A percentile compares a stretch with the other conserved stretches of the same genome.
These are phyloP conservation scores for Peronospora destructor DNA, from an alignment of 352 stramenopile genomes.

Conservation along the genomic window DNA sequence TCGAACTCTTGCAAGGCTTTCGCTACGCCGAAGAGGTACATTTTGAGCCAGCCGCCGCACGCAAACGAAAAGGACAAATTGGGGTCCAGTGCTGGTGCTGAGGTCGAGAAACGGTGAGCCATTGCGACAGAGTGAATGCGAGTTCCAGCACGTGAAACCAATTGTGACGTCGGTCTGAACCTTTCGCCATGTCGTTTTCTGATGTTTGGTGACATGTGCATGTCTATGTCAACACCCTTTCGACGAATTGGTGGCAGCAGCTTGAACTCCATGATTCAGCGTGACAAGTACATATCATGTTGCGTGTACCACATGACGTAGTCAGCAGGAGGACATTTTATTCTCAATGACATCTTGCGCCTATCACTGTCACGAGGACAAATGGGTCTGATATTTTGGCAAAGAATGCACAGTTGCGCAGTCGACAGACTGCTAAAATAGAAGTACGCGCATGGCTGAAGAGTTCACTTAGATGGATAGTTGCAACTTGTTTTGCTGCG, in stretches of 20 bases:
- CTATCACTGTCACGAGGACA: background rate
- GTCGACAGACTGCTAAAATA: background rate
- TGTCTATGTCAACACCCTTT: slow-evolving; percentile 3
- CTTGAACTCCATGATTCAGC: too few species aligned
- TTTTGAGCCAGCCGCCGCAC: slow-evolving; percentile 83
- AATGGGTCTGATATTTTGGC: background rate
- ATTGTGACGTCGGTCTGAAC: slow-evolving; percentile 4
- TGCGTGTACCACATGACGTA: too few species aligned
- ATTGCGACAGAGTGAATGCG: too few species aligned
- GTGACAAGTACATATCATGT: too few species aligned
- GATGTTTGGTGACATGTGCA: slow-evolving; percentile 3
- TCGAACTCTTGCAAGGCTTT: slow-evolving; percentile 80
- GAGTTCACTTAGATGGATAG: background rate
- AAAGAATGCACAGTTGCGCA: slow-evolving; percentile 8
- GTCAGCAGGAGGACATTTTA: too few species aligned
- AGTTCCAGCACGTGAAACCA: slow-evolving; percentile 6
- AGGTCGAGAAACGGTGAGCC: background rate
- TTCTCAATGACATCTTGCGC: too few species aligned
- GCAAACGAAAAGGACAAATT: slow-evolving; percentile 76
- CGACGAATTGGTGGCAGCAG: slow-evolving; percentile 9
- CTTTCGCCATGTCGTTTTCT: slow-evolving; percentile 2
- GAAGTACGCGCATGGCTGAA: background rate
- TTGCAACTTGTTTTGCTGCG: background rate
- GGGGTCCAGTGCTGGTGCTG: background rate
- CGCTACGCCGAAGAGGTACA: slow-evolving; percentile 83